phyloP scores from a whole-genome alignment of 495 filamentous ascomycete species.

The Aspergillus baeticus region DNA sequence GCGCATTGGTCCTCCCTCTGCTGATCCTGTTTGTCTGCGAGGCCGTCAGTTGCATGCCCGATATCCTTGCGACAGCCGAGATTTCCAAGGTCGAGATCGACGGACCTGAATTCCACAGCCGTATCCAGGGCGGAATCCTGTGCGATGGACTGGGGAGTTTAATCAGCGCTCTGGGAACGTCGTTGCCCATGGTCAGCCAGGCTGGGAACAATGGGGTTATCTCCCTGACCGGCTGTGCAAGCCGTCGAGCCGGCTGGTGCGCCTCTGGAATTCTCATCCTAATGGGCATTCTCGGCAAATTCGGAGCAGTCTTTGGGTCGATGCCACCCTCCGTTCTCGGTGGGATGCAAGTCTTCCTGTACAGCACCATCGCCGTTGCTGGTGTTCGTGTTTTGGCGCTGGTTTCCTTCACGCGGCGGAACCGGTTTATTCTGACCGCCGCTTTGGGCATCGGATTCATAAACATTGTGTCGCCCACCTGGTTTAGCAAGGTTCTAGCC shows the following conservation, averaged over 20 bases:
- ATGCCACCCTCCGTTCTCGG: constrained; percentile 79
- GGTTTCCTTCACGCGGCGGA: constrained; percentile 72
- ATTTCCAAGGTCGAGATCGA: constrained; percentile 78
- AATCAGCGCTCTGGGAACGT: constrained; percentile 72
- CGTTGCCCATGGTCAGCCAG: constrained; percentile 70
- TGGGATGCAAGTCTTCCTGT: constrained; percentile 88
- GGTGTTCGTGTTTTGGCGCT: constrained; percentile 76
- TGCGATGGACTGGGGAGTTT: constrained; percentile 78
- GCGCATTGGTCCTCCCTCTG: constrained; percentile 71
- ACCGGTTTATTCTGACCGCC: constrained; percentile 79
- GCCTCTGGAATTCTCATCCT: constrained; percentile 64
- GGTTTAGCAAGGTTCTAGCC: constrained; percentile 69
- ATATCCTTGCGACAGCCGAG: constrained; percentile 75
- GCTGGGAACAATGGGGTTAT: constrained; percentile 89
- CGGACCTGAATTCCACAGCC: constrained; percentile 71
- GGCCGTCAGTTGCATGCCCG: constrained; percentile 81
- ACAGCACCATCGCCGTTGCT: constrained; percentile 73
- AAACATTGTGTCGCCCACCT: constrained; percentile 72
- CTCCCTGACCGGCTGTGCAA: constrained; percentile 75
- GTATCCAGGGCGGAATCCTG: constrained; percentile 81
- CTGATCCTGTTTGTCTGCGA: constrained; percentile 55
- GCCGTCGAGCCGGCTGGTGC: constrained; percentile 47
- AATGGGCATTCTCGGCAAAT: constrained; percentile 83
- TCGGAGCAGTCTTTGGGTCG: constrained; percentile 74
- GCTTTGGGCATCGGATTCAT: constrained; percentile 69